Conservation (phyloP, 208 protist species). For the Polymyxa betae region DNA sequence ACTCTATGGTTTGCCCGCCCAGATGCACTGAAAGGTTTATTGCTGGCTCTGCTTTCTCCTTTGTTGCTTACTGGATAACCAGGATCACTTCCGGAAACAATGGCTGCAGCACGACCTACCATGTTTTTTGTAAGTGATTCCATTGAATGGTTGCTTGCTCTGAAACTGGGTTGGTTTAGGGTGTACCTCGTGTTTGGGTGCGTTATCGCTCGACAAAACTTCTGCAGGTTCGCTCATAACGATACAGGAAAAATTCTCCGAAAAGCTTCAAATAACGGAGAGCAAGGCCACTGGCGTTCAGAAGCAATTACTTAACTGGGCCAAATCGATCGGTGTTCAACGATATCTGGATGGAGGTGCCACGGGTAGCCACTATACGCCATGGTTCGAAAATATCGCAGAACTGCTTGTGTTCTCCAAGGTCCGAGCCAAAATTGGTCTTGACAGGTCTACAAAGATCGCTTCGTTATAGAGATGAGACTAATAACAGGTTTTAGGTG, state of each 20-base stretch:
- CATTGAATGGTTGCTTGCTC: conserved; percentile 69
- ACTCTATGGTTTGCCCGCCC: conserved; percentile 68
- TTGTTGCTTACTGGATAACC: not conserved
- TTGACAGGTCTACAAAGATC: conserved; percentile 61
- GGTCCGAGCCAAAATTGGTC: conserved; percentile 63
- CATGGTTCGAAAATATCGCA: conserved; percentile 66
- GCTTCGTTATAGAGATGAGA: not conserved
- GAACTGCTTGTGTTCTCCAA: conserved; percentile 68
- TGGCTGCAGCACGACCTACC: conserved; percentile 69
- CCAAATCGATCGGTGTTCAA: conserved; percentile 5
- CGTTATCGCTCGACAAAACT: not conserved
- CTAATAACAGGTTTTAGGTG: not conserved
- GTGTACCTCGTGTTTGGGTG: conserved; percentile 28
- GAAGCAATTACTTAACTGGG: not conserved
- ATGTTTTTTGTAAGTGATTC: conserved; percentile 77
- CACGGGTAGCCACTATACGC: conserved; percentile 59
- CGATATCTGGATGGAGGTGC: not conserved
- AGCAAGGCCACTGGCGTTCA: not conserved
- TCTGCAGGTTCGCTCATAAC: not conserved
- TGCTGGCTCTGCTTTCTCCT: not conserved
- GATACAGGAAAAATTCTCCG: conserved; percentile 34
- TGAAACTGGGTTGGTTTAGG: not conserved
- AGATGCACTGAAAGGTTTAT: conserved; percentile 66
- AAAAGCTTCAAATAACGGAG: conserved; percentile 12
- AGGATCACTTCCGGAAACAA: conserved; percentile 56